Evolutionary conservation across 495 filamentous ascomycete species (phyloP).

Genomic region (Cairneyella variabilis): DNA sequence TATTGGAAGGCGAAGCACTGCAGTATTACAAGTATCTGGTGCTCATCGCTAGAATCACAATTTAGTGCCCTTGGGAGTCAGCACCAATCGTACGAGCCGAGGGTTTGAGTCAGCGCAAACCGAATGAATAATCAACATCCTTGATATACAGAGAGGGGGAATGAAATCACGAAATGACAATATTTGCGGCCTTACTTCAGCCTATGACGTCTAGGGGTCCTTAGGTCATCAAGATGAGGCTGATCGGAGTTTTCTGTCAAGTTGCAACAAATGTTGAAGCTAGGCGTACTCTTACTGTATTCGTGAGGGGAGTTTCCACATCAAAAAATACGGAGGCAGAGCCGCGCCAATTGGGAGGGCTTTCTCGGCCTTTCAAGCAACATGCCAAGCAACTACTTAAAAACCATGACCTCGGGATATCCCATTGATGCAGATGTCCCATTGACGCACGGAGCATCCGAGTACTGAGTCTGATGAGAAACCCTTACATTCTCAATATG

Average conservation of each 20-base stretch:
- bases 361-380: too few species aligned
- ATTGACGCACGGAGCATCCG: too few species aligned
- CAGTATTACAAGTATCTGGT: background rate
- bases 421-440: too few species aligned
- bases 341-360: too few species aligned
- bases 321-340: too few species aligned
- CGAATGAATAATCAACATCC: background rate
- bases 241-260: background rate
- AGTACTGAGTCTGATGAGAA: too few species aligned
- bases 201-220: conserved; percentile 2
- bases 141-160: background rate
- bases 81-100: too few species aligned
- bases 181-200: background rate
- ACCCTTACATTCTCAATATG: too few species aligned
- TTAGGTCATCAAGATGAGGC: background rate
- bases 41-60: background rate
- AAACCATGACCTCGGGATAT: too few species aligned
- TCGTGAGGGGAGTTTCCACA: too few species aligned
- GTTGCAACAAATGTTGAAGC: background rate
- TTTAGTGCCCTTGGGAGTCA: too few species aligned
- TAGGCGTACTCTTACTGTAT: background rate
- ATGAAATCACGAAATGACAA: background rate
- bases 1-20: background rate
- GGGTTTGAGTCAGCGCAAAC: background rate
- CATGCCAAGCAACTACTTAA: too few species aligned